Evolutionary conservation across 73 alveolate species (phyloP).

Genomic region (Symbiodinium pilosum): DNA sequence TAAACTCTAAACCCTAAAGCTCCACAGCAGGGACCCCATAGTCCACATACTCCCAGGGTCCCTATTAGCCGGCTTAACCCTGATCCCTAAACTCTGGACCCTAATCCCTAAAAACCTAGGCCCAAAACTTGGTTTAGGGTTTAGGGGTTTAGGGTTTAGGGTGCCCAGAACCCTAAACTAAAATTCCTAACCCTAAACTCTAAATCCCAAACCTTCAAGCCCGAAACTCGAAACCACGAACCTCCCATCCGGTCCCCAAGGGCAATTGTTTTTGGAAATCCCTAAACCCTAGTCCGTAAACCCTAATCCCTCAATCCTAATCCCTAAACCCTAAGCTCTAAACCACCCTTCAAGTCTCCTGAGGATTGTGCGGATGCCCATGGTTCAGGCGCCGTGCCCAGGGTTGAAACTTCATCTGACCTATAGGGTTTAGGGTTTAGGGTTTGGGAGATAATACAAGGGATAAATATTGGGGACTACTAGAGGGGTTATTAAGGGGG

Average conservation of each 20-base stretch:
- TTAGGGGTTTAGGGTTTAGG: neutral
- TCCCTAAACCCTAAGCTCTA: neutral
- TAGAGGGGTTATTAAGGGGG: too few relatives aligned
- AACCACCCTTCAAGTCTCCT: neutral
- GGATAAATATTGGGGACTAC: neutral
- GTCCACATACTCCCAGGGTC: neutral
- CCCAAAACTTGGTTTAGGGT: too few relatives aligned
- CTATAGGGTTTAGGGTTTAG: neutral
- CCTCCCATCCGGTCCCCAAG: neutral
- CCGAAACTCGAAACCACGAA: too few relatives aligned
- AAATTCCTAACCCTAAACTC: neutral
- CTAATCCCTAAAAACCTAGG: too few relatives aligned
- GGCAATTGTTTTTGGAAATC: neutral
- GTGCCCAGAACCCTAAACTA: neutral
- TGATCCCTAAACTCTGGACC: too few relatives aligned
- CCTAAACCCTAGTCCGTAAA: neutral
- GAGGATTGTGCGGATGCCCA: constrained; percentile 2
- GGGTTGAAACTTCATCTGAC: too few relatives aligned
- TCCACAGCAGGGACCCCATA: too few relatives aligned
- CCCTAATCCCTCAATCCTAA: neutral
- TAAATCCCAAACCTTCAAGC: too few relatives aligned
- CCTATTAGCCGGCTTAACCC: too few relatives aligned
- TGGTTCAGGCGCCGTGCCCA: constrained; percentile 2
- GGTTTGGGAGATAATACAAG: neutral
- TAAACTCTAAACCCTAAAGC: too few relatives aligned